Evolutionary conservation across 2,329 filamentous ascomycete species (phyloP).

Genomic region (Phaeophleospora eucalypticola): DNA sequence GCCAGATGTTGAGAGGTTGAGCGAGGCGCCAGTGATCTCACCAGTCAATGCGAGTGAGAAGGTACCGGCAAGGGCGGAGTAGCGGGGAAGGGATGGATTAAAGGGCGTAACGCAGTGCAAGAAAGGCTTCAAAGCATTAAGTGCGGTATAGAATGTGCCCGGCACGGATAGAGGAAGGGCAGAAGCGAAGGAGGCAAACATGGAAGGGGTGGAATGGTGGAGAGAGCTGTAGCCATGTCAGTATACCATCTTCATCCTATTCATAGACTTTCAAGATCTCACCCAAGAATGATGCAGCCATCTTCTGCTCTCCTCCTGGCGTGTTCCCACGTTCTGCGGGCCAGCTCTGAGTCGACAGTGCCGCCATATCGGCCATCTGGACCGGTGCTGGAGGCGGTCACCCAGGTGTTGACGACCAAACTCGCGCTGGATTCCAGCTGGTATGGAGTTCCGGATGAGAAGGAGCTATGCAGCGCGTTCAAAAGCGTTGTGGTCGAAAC

Average conservation of each 20-base stretch:
- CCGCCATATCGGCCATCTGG: constrained; percentile 67
- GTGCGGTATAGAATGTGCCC: constrained; percentile 67
- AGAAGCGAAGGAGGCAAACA: constrained; percentile 75
- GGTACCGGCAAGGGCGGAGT: constrained; percentile 74
- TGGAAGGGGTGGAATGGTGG: constrained; percentile 80
- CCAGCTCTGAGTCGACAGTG: constrained; percentile 74
- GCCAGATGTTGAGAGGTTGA: constrained; percentile 80
- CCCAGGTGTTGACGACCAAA: constrained; percentile 92
- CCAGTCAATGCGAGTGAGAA: constrained; percentile 79
- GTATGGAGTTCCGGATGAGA: constrained; percentile 77
- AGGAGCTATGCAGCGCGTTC: constrained; percentile 86
- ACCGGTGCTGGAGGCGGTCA: constrained; percentile 69
- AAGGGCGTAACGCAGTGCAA: constrained; percentile 80
- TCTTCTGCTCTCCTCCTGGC: constrained; percentile 91
- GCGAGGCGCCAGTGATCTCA: constrained; percentile 67
- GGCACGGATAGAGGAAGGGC: constrained; percentile 78
- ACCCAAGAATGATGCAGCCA: constrained; percentile 87
- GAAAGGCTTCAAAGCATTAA: constrained; percentile 81
- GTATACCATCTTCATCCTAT: constrained; percentile 1
- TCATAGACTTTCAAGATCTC: constrained; percentile 17
- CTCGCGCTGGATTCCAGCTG: constrained; percentile 84
- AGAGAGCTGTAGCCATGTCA: constrained; percentile 60
- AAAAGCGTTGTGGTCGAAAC: constrained; percentile 90
- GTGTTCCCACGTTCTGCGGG: constrained; percentile 89
- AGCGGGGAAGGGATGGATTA: constrained; percentile 78